phyloP scores from a whole-genome alignment of 805 yeast species.

The Ogataea siamensis region DNA sequence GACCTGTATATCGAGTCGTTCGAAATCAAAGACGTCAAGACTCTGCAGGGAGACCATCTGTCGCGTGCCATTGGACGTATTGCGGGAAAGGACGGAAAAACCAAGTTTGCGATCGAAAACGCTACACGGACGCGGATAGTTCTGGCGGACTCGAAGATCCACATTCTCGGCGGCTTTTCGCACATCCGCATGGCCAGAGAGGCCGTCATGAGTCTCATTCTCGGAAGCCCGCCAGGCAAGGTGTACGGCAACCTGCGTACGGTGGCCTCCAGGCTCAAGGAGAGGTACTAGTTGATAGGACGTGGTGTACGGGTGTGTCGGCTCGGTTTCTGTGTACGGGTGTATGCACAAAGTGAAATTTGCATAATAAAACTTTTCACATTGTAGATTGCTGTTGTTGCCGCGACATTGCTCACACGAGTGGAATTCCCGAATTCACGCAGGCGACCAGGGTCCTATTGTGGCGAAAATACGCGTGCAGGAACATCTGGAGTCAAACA shows the following conservation, averaged over 20 bases:
- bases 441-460: too few species aligned
- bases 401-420: too few species aligned
- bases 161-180: conserved; percentile 94
- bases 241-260: conserved; percentile 96
- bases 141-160: conserved; percentile 93
- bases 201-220: conserved; percentile 88
- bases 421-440: too few species aligned
- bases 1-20: conserved; percentile 96
- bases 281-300: conserved; percentile 73
- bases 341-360: neutral
- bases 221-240: conserved; percentile 98
- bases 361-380: neutral
- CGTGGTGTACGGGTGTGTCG: neutral
- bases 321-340: neutral
- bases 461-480: too few species aligned
- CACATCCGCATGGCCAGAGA: conserved; percentile 99
- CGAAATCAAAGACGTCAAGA: conserved; percentile 95
- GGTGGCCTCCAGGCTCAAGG: conserved; percentile 95
- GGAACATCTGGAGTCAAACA: too few species aligned
- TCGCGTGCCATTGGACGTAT: conserved; percentile 99
- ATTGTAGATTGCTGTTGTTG: too few species aligned
- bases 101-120: conserved; percentile 97
- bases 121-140: conserved; percentile 98
- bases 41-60: conserved; percentile 92
- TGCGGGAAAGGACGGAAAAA: conserved; percentile 99